A percentile compares a stretch with the other conserved stretches of the same genome.
Conservation (phyloP, 2,329 filamentous ascomycete species). For the Aspergillus brasiliensis region DNA sequence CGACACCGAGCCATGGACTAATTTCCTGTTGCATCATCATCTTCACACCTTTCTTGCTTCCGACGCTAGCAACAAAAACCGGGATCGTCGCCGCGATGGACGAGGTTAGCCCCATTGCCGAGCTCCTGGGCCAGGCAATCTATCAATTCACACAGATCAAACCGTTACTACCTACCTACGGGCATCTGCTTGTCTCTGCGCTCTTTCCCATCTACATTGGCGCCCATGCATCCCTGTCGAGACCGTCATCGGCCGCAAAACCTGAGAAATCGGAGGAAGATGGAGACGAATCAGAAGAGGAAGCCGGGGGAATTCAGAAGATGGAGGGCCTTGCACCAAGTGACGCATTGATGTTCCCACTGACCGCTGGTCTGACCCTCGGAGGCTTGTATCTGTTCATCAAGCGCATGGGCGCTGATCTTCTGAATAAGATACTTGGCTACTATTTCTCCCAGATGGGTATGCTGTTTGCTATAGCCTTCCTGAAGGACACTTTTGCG, state of each 20-base stretch:
- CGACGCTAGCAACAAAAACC: background rate
- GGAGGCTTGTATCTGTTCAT: slow-evolving; percentile 82
- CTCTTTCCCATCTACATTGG: slow-evolving; percentile 82
- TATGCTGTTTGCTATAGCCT: slow-evolving; percentile 71
- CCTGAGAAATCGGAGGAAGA: slow-evolving; percentile 49
- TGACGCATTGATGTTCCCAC: slow-evolving; percentile 82
- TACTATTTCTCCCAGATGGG: slow-evolving; percentile 82
- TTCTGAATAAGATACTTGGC: slow-evolving; percentile 80
- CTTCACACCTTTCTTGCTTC: background rate
- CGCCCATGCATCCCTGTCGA: slow-evolving; percentile 79
- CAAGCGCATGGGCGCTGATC: slow-evolving; percentile 77
- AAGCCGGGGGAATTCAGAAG: slow-evolving; percentile 55
- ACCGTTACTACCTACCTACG: slow-evolving; percentile 58
- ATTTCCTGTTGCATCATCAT: no score
- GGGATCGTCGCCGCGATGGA: slow-evolving; percentile 28
- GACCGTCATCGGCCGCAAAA: slow-evolving; percentile 76
- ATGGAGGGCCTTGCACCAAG: slow-evolving; percentile 71
- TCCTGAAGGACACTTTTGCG: slow-evolving; percentile 72
- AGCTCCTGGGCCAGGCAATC: slow-evolving; percentile 44
- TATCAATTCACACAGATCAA: slow-evolving; percentile 48
- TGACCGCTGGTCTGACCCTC: slow-evolving; percentile 73
- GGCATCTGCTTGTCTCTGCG: slow-evolving; percentile 68
- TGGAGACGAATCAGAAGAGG: slow-evolving; percentile 41
- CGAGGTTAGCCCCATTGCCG: slow-evolving; percentile 38
- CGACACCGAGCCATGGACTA: no score